These are phyloP conservation scores for Psilocybe sp. DNA, from an alignment of 768 basidiomycete genomes.

Conservation along the genomic window DNA sequence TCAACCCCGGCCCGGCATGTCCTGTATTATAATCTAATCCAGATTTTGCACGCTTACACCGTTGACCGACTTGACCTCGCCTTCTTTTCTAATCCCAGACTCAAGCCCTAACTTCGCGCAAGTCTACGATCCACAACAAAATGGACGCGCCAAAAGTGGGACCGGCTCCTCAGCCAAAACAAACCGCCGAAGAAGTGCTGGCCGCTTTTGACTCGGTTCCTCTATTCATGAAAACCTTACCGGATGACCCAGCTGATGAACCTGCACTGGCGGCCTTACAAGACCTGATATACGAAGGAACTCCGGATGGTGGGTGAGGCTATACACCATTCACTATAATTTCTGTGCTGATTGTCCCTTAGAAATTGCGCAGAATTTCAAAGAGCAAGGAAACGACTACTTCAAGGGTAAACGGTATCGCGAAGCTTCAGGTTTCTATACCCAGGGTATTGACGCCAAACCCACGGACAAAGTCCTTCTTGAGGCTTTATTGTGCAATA, in stretches of 20 bases:
- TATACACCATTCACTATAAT: background rate
- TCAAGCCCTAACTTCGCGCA: background rate
- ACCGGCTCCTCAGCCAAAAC: slow-evolving; percentile 29
- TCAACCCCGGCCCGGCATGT: background rate
- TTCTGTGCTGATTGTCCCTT: background rate
- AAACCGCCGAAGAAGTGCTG: slow-evolving; percentile 35
- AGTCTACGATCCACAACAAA: background rate
- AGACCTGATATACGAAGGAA: slow-evolving; percentile 83
- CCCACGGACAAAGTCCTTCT: slow-evolving; percentile 58
- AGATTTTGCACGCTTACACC: background rate
- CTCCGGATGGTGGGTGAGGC: slow-evolving; percentile 81
- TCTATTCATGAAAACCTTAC: slow-evolving; percentile 90
- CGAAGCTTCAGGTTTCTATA: slow-evolving; percentile 89
- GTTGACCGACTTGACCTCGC: background rate
- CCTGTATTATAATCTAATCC: slow-evolving; percentile 18
- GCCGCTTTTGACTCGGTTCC: slow-evolving; percentile 65
- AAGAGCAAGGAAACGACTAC: slow-evolving; percentile 94
- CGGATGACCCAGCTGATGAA: slow-evolving; percentile 64
- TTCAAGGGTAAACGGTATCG: slow-evolving; percentile 83
- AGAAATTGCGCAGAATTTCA: slow-evolving; percentile 93
- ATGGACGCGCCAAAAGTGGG: slow-evolving; percentile 27
- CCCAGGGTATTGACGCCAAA: slow-evolving; percentile 83
- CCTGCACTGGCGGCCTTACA: slow-evolving; percentile 78
- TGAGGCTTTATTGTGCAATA: slow-evolving; percentile 79
- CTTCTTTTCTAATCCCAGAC: background rate